Percentiles rank a stretch among this genome's conserved stretches.
These are phyloP conservation scores for Gremmenia infestans DNA, from an alignment of 2,329 filamentous ascomycete genomes.

Conservation along the genomic window DNA sequence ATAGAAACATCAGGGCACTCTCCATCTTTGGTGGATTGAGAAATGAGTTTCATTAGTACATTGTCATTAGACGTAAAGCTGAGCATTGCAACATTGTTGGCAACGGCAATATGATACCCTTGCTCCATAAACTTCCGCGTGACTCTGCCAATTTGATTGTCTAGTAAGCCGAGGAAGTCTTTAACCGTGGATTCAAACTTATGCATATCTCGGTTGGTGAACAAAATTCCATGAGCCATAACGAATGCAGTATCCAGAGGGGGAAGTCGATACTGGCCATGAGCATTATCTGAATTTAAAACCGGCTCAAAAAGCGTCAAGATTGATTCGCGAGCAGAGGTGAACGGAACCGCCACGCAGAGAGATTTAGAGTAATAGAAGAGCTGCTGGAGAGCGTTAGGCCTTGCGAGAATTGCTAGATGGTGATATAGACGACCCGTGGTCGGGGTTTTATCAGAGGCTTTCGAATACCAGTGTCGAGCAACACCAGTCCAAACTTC, in stretches of 20 bases:
- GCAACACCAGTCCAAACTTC: slow-evolving; percentile 80
- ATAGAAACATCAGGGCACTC: slow-evolving; percentile 8
- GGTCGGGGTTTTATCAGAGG: slow-evolving; percentile 66
- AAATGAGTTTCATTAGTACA: slow-evolving; percentile 22
- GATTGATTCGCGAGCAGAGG: slow-evolving; percentile 63
- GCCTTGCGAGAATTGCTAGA: slow-evolving; percentile 70
- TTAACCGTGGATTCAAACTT: slow-evolving; percentile 41
- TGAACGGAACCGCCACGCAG: slow-evolving; percentile 53
- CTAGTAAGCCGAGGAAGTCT: slow-evolving; percentile 50
- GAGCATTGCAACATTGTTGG: slow-evolving; percentile 32
- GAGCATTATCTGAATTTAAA: slow-evolving; percentile 35
- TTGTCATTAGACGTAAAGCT: slow-evolving; percentile 28
- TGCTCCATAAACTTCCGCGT: slow-evolving; percentile 42
- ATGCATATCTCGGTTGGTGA: slow-evolving; percentile 45
- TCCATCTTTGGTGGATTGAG: slow-evolving; percentile 1
- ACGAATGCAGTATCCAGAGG: slow-evolving; percentile 57
- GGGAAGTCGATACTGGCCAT: slow-evolving; percentile 35
- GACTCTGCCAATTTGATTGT: slow-evolving; percentile 51
- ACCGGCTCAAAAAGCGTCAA: slow-evolving; percentile 63
- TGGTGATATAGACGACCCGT: slow-evolving; percentile 84
- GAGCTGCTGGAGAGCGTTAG: slow-evolving; percentile 64
- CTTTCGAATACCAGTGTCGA: slow-evolving; percentile 66
- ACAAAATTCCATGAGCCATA: slow-evolving; percentile 59
- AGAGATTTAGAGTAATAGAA: slow-evolving; percentile 69
- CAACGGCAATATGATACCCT: slow-evolving; percentile 52